phyloP scores from a whole-genome alignment of 345 rosid species.

The Eucalyptus cloeziana region DNA sequence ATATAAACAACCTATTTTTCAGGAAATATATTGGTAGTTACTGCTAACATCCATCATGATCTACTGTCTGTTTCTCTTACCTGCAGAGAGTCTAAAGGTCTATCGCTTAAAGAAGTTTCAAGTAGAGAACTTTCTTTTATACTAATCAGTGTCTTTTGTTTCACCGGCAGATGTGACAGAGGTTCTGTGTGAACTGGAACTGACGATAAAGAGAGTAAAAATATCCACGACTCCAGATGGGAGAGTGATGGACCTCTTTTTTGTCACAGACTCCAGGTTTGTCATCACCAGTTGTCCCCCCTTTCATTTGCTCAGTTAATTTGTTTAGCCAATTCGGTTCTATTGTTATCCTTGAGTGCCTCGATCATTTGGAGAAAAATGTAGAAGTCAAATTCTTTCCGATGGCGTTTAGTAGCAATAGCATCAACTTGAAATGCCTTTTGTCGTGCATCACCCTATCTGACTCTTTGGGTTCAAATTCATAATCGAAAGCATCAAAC shows the following conservation, averaged over 20 bases:
- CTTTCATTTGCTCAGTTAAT: not conserved
- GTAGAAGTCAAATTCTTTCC: not conserved
- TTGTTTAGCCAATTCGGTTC: not conserved
- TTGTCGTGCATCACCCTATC: not conserved
- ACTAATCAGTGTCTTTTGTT: not conserved
- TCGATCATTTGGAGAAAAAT: not conserved
- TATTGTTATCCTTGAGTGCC: not conserved
- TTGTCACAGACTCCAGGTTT: constrained; percentile 60
- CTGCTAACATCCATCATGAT: not conserved
- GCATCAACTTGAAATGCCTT: not conserved
- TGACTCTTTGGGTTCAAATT: not conserved
- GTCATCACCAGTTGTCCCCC: not conserved
- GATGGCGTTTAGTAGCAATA: not conserved
- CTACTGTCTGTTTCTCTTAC: not conserved
- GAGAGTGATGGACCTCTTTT: constrained; percentile 61
- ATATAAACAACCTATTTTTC: not conserved
- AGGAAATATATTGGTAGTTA: not conserved
- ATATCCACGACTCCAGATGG: constrained; percentile 67
- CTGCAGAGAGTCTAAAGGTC: not conserved
- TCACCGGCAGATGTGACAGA: constrained; percentile 35
- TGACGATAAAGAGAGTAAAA: constrained; percentile 53
- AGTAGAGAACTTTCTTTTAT: not conserved
- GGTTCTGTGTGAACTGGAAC: constrained; percentile 60
- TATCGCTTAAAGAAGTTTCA: not conserved
- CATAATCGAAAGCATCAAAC: not conserved